phyloP scores from a whole-genome alignment of 2,329 filamentous ascomycete genomes.

The Aspergillus floridensis region DNA sequence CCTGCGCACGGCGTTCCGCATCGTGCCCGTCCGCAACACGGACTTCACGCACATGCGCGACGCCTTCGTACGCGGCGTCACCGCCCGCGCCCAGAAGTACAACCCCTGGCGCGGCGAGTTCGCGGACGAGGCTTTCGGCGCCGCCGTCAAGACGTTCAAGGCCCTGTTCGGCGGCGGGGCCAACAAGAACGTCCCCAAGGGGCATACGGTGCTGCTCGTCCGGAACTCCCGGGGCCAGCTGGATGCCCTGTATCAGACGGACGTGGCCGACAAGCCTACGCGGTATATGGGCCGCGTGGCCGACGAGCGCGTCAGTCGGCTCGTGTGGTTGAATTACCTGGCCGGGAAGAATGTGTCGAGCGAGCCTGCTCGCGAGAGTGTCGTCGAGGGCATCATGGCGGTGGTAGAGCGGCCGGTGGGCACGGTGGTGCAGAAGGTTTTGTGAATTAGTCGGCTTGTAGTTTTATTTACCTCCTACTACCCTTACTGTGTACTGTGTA shows the following conservation, averaged over 20 bases:
- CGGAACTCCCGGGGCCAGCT: slow-evolving; percentile 66
- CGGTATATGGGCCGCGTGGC: slow-evolving; percentile 66
- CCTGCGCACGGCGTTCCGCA: slow-evolving; percentile 74
- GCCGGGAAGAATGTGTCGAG: slow-evolving; percentile 84
- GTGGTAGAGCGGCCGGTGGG: slow-evolving; percentile 86
- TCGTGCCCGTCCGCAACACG: slow-evolving; percentile 88
- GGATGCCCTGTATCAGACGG: slow-evolving; percentile 63
- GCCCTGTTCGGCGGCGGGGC: slow-evolving; percentile 72
- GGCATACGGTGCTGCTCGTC: slow-evolving; percentile 70
- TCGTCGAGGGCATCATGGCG: slow-evolving; percentile 83
- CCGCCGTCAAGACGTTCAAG: slow-evolving; percentile 74
- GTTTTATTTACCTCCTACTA: neutral
- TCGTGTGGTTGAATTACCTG: slow-evolving; percentile 88
- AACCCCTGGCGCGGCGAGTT: slow-evolving; percentile 46
- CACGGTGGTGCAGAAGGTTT: slow-evolving; percentile 76
- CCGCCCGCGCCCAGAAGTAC: slow-evolving; percentile 63
- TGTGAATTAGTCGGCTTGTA: slow-evolving; percentile 14
- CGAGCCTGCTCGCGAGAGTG: slow-evolving; percentile 73
- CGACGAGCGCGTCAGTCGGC: slow-evolving; percentile 76
- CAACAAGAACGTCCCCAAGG: slow-evolving; percentile 69
- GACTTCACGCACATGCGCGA: slow-evolving; percentile 92
- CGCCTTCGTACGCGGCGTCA: slow-evolving; percentile 83
- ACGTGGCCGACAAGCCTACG: slow-evolving; percentile 43
- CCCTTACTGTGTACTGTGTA: too few species aligned
- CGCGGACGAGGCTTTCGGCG: slow-evolving; percentile 73